Evolutionary conservation across 352 stramenopile genomes (phyloP), one percentile per base, ranked within the genome.

Genomic region (Pythium brachiatum): DNA sequence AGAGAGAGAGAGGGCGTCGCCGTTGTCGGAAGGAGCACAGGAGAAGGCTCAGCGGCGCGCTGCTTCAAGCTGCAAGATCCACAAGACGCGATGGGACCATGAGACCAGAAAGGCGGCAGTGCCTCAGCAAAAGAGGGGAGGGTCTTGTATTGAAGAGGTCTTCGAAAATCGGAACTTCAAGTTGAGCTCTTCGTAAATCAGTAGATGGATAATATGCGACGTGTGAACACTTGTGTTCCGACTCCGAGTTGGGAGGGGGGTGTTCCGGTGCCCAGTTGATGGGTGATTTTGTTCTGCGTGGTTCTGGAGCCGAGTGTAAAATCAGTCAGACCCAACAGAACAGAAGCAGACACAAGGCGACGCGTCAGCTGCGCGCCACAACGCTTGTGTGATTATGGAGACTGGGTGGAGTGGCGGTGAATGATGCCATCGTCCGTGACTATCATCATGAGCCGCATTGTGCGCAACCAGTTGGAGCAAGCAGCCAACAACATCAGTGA

Each of bases 281-380:
- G 46, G 46, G 46, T 53, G 46, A 34, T 53, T 53, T 53, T 32
- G 21, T 53, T 53, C 26, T 53, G 21, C 21, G 4, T 53, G 21
- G 46, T 21, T 53, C 23, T 53, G 21, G 21, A 15, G 18, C 46
- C 23, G 46, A 46, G 16, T 46, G 38, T 46, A 46, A 46, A 46
- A 46, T 46, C 38, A 46, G 38, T 18, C n/a, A n/a, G n/a, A n/a
- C n/a, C n/a, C n/a, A n/a, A n/a, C n/a, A n/a, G n/a, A n/a, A n/a
- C n/a, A n/a, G n/a, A n/a, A n/a, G n/a, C n/a, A n/a, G n/a, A n/a
- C n/a, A n/a, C n/a, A n/a, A n/a, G n/a, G n/a, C n/a, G n/a, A n/a
- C n/a, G n/a, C n/a, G n/a, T n/a, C n/a, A n/a, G n/a, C n/a, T n/a
- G n/a, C n/a, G n/a, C n/a, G n/a, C n/a, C n/a, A n/a, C n/a, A n/a